A percentile compares a stretch with the other conserved stretches of the same genome.
These are phyloP conservation scores for Botrytis hyacinthi DNA, from an alignment of 2,329 filamentous ascomycete species.

Conservation along the genomic window DNA sequence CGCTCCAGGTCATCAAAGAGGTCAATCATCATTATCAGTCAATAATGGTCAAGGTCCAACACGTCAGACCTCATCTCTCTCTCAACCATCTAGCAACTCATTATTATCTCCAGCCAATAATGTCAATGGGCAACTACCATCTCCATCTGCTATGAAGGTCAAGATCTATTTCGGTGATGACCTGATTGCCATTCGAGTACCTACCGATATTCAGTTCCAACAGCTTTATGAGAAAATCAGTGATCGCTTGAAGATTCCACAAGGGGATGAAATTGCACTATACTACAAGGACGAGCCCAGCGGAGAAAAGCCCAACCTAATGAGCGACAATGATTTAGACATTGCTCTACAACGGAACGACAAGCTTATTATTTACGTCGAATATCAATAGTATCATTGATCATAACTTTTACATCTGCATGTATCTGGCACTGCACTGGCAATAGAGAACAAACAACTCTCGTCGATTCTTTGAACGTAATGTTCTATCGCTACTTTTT, in stretches of 20 bases:
- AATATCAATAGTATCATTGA: constrained; percentile 38
- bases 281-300: constrained; percentile 77
- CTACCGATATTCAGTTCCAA: constrained; percentile 72
- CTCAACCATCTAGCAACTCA: constrained; percentile 56
- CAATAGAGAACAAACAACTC: constrained; percentile 16
- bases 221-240: constrained; percentile 81
- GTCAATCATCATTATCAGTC: constrained; percentile 42
- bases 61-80: constrained; percentile 40
- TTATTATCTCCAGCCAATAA: constrained; percentile 52
- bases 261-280: constrained; percentile 69
- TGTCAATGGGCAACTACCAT: constrained; percentile 34
- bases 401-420: not conserved
- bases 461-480: constrained; percentile 10
- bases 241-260: constrained; percentile 74
- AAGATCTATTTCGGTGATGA: constrained; percentile 94
- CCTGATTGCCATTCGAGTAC: constrained; percentile 86
- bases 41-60: constrained; percentile 32
- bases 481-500: constrained; percentile 18
- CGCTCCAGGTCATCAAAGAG: constrained; percentile 44
- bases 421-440: constrained; percentile 13
- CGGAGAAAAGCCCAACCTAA: constrained; percentile 69
- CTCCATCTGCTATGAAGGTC: constrained; percentile 71
- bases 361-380: constrained; percentile 77
- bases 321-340: constrained; percentile 79
- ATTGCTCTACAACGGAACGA: constrained; percentile 79